Evolutionary conservation across 345 rosid species (phyloP).

Genomic region (Diplotaxis tenuifolia): DNA sequence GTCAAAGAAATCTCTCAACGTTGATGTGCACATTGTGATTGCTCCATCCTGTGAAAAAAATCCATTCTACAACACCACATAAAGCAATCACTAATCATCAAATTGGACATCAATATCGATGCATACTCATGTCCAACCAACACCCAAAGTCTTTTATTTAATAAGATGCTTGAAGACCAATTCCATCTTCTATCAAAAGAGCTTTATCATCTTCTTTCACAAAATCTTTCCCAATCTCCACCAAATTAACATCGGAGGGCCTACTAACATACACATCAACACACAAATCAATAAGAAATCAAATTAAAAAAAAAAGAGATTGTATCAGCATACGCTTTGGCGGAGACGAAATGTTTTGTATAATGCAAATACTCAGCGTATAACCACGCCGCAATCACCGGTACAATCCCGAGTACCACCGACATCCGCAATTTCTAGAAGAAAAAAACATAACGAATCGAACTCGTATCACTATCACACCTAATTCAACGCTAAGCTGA

Average conservation of each 20-base stretch:
- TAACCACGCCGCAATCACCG: conserved; percentile 68
- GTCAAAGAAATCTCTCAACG: too few relatives aligned
- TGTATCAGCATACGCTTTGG: conserved; percentile 61
- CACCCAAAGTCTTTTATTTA: too few relatives aligned
- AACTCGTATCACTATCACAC: conserved; percentile 6
- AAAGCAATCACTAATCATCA: too few relatives aligned
- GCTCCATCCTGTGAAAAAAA: too few relatives aligned
- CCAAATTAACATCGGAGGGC: conserved; percentile 73
- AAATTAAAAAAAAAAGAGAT: neutral
- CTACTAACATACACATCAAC: conserved; percentile 46
- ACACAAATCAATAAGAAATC: neutral
- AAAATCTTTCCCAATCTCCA: conserved; percentile 50
- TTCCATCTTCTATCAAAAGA: conserved; percentile 72
- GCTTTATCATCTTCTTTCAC: conserved; percentile 77
- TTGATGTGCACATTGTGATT: too few relatives aligned
- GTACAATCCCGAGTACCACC: conserved; percentile 65
- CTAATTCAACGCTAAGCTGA: too few relatives aligned
- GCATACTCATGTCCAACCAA: too few relatives aligned
- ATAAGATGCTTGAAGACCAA: conserved; percentile 74
- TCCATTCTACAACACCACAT: too few relatives aligned
- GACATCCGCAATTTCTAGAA: conserved; percentile 53
- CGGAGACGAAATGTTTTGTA: conserved; percentile 42
- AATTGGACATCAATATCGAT: too few relatives aligned
- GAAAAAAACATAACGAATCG: neutral
- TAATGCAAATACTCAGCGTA: conserved; percentile 75